Percentiles rank a stretch among this genome's conserved stretches.
Conservation (phyloP, 1,139 yeast genomes). For the Geotrichum fermentans region DNA sequence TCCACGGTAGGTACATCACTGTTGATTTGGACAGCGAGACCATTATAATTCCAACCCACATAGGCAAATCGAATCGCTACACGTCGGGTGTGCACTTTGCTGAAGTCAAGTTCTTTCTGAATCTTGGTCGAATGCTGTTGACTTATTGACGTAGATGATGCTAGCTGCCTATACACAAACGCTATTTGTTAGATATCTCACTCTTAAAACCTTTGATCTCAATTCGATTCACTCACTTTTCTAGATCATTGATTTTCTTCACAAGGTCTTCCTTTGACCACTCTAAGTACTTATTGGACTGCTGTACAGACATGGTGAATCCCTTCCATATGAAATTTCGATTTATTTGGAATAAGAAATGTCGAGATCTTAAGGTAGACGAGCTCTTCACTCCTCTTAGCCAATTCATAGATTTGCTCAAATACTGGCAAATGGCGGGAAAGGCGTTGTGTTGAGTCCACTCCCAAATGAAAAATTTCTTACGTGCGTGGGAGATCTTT, state of each 20-base stretch:
- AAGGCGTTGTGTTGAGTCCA: no score
- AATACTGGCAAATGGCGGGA: no score
- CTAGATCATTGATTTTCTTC: conserved; percentile 3
- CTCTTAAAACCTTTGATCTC: background rate
- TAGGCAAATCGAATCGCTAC: conserved; percentile 63
- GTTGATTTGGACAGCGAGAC: conserved; percentile 68
- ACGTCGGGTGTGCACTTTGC: conserved; percentile 57
- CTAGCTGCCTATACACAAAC: background rate
- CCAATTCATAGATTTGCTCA: no score
- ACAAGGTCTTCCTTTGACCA: conserved; percentile 10
- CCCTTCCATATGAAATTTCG: no score
- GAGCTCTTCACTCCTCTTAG: no score
- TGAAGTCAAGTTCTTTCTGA: conserved; percentile 59
- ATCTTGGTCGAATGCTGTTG: conserved; percentile 18
- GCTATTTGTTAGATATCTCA: background rate
- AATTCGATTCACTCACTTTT: conserved; percentile 2
- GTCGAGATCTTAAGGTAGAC: no score
- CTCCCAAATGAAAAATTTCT: no score
- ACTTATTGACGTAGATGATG: background rate
- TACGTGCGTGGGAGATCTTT: no score
- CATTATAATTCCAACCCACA: conserved; percentile 76
- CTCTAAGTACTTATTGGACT: background rate
- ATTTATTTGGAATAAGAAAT: no score
- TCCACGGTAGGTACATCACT: conserved; percentile 86
- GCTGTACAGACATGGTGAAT: no score